Percentiles rank a stretch among this genome's conserved stretches.
Evolutionary conservation across 257 asterid species (phyloP).

Genomic region (Nicotiana obtusifolia): DNA sequence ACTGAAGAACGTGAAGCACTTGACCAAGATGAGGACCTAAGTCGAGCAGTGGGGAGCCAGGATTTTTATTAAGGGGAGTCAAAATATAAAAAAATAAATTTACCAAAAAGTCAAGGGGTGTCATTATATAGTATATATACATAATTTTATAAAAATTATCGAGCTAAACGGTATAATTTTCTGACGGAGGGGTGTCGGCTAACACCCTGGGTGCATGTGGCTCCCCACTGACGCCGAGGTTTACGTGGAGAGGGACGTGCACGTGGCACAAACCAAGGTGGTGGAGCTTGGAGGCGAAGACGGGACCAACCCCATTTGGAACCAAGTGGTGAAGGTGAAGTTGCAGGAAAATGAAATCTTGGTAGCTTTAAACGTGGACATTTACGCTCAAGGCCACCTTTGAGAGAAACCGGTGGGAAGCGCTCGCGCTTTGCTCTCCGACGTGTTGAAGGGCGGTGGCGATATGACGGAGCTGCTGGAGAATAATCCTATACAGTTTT

Average conservation of each 20-base stretch:
- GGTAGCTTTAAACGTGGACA: slow-evolving; percentile 44
- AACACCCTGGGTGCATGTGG: too few relatives aligned
- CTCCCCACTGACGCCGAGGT: slow-evolving; percentile 17
- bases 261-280: slow-evolving; percentile 34
- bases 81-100: too few relatives aligned
- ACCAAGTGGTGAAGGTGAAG: slow-evolving; percentile 38
- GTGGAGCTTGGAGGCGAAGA: slow-evolving; percentile 23
- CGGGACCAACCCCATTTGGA: slow-evolving; percentile 36
- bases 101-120: too few relatives aligned
- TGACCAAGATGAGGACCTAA: slow-evolving; percentile 38
- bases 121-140: too few relatives aligned
- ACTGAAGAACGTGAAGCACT: slow-evolving; percentile 45
- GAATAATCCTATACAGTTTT: slow-evolving; percentile 40
- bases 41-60: too few relatives aligned
- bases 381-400: slow-evolving; percentile 37
- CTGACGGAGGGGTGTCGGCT: too few relatives aligned
- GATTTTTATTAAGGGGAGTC: too few relatives aligned
- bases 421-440: slow-evolving; percentile 37
- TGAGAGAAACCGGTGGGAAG: slow-evolving; percentile 42
- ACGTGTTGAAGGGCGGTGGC: slow-evolving; percentile 38
- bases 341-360: slow-evolving; percentile 34
- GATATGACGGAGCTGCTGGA: slow-evolving; percentile 22
- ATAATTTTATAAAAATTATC: too few relatives aligned
- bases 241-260: slow-evolving; percentile 32
- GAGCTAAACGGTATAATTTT: too few relatives aligned